These are phyloP conservation scores for Neohortaea acidophila DNA, from an alignment of 495 filamentous ascomycete genomes.

Conservation along the genomic window DNA sequence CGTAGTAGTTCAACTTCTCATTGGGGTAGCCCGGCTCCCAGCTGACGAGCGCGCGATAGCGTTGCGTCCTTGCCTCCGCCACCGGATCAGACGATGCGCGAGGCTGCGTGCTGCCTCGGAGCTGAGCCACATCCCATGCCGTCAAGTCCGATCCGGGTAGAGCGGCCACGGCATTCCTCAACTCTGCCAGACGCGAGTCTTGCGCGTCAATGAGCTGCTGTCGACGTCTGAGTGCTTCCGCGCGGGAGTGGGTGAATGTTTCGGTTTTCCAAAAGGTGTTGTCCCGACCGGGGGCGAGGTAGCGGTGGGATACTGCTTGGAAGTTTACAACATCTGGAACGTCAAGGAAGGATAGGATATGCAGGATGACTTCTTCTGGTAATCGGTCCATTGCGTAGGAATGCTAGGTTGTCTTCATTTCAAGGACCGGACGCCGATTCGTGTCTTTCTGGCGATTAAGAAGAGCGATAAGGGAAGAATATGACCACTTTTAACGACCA, in stretches of 20 bases:
- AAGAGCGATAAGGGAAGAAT: too few relatives aligned
- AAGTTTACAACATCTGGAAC: slow-evolving; percentile 52
- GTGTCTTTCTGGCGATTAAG: too few relatives aligned
- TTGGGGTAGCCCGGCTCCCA: slow-evolving; percentile 68
- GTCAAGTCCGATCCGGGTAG: slow-evolving; percentile 15
- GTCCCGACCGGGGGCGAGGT: slow-evolving; percentile 57
- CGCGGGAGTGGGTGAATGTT: slow-evolving; percentile 55
- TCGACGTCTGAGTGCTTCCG: slow-evolving; percentile 34
- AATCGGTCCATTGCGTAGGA: slow-evolving; percentile 39
- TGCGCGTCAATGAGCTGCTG: slow-evolving; percentile 26
- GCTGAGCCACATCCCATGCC: slow-evolving; percentile 9
- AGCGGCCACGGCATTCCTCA: slow-evolving; percentile 23
- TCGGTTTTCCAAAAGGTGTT: slow-evolving; percentile 58
- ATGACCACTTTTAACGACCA: too few relatives aligned
- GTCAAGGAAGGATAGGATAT: slow-evolving; percentile 62
- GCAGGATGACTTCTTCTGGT: slow-evolving; percentile 62
- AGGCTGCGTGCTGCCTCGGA: slow-evolving; percentile 11
- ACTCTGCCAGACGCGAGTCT: slow-evolving; percentile 19
- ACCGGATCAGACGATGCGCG: slow-evolving; percentile 13
- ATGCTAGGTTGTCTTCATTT: neutral
- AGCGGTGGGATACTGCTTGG: slow-evolving; percentile 53
- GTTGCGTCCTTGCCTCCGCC: slow-evolving; percentile 27
- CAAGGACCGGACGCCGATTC: too few relatives aligned
- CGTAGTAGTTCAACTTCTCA: slow-evolving; percentile 63
- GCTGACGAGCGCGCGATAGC: slow-evolving; percentile 46